These are phyloP conservation scores for Asterophora lycoperdoides DNA, from an alignment of 768 basidiomycete species.

Conservation along the genomic window DNA sequence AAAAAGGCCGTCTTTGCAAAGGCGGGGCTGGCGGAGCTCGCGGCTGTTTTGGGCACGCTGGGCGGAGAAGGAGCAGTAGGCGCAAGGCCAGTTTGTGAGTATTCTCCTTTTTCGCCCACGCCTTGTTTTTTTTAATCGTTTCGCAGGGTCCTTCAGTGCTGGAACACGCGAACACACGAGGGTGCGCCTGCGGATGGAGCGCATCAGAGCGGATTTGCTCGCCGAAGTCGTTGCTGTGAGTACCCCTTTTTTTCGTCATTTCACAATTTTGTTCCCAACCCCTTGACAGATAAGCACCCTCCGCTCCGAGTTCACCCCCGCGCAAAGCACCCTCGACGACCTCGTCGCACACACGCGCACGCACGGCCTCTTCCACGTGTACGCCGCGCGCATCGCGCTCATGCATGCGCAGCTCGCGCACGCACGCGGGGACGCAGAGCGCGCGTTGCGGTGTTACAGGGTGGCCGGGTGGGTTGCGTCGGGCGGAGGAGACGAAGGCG, in stretches of 20 bases:
- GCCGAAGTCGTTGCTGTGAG: slow-evolving; percentile 66
- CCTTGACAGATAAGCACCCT: slow-evolving; percentile 52
- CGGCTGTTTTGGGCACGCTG: slow-evolving; percentile 30
- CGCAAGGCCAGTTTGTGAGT: no score
- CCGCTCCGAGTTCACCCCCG: slow-evolving; percentile 63
- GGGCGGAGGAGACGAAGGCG: background rate
- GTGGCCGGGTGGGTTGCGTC: slow-evolving; percentile 50
- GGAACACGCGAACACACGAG: no score
- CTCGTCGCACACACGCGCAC: slow-evolving; percentile 64
- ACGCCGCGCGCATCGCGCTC: slow-evolving; percentile 60
- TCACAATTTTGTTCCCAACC: background rate
- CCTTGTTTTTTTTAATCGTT: no score
- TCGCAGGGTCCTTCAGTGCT: no score
- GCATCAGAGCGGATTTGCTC: slow-evolving; percentile 66
- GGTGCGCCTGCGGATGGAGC: slow-evolving; percentile 30
- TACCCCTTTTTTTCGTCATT: background rate
- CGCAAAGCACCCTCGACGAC: slow-evolving; percentile 46
- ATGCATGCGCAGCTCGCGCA: slow-evolving; percentile 75
- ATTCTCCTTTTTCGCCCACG: no score
- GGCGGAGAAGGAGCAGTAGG: no score
- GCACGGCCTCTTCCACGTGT: slow-evolving; percentile 48
- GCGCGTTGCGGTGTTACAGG: slow-evolving; percentile 59
- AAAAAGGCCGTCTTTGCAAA: slow-evolving; percentile 66
- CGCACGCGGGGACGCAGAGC: slow-evolving; percentile 46
- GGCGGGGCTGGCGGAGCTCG: slow-evolving; percentile 47